Percentiles rank a stretch among this genome's conserved stretches.
These are phyloP conservation scores for Dendrobium huoshanense DNA, from an alignment of 106 monocot species.

Conservation along the genomic window DNA sequence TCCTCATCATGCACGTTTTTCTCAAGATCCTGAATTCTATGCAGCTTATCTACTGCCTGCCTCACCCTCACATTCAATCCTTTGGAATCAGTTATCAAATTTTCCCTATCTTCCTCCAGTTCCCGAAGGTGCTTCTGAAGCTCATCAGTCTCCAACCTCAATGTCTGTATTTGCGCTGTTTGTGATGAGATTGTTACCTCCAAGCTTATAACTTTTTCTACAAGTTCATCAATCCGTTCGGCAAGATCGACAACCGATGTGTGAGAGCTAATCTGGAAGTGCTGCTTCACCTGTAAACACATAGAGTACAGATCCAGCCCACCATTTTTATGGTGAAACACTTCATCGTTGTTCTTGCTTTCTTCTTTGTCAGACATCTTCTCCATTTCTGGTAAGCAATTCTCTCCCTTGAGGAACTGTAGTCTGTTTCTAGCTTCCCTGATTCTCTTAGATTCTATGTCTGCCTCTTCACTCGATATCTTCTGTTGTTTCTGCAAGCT, in stretches of 20 bases:
- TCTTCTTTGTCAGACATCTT: neutral
- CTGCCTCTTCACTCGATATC: constrained; percentile 4
- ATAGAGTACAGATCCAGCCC: constrained; percentile 14
- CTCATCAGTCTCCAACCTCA: constrained; percentile 25
- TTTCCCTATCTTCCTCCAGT: constrained; percentile 21
- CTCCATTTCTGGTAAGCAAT: neutral
- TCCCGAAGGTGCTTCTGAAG: constrained; percentile 15
- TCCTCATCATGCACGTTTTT: constrained; percentile 18
- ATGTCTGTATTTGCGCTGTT: constrained; percentile 10
- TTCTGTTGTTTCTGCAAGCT: constrained; percentile 19
- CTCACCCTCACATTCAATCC: constrained; percentile 14
- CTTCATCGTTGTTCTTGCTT: neutral
- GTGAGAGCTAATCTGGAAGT: constrained; percentile 16
- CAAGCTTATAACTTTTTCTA: constrained; percentile 22
- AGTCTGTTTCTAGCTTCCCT: constrained; percentile 6
- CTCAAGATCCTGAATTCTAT: constrained; percentile 22
- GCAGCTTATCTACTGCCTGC: constrained; percentile 18
- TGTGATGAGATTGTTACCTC: constrained; percentile 22
- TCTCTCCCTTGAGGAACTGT: constrained; percentile 12
- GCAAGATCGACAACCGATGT: constrained; percentile 16
- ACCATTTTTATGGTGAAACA: neutral
- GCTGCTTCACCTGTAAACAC: constrained; percentile 21
- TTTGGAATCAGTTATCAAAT: constrained; percentile 6
- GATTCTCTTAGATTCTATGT: constrained; percentile 18
- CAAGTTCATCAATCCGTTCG: constrained; percentile 26